Evolutionary conservation across 1,284 basidiomycete species (phyloP).

Genomic region (Entoloma clypeatum): DNA sequence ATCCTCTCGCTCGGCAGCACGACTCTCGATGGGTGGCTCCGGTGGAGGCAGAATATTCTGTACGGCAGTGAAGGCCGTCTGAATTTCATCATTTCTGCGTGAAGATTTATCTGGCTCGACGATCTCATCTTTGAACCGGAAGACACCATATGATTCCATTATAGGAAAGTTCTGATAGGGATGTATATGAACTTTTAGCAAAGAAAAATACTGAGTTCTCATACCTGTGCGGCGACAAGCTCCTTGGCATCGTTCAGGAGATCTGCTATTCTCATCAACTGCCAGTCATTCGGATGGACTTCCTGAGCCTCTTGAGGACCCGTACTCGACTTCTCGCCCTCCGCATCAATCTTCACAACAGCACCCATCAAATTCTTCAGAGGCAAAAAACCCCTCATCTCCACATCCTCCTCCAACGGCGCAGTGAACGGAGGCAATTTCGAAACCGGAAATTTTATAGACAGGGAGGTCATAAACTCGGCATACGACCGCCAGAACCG

Average conservation of each 20-base stretch:
- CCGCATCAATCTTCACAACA: conserved; percentile 18
- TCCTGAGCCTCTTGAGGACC: conserved; percentile 31
- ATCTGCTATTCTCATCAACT: conserved; percentile 90
- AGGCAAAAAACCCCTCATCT: conserved; percentile 87
- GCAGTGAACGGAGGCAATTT: conserved; percentile 60
- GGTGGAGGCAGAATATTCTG: conserved; percentile 24
- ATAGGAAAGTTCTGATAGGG: conserved; percentile 40
- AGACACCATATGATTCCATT: conserved; percentile 29
- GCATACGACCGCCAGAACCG: conserved; percentile 77
- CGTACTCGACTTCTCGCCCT: conserved; percentile 18
- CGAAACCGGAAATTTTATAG: conserved; percentile 66
- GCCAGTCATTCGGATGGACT: conserved; percentile 92
- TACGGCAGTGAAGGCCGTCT: conserved; percentile 16
- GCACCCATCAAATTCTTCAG: conserved; percentile 55
- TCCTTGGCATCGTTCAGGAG: conserved; percentile 72
- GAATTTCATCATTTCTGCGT: conserved; percentile 13
- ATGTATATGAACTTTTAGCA: not conserved
- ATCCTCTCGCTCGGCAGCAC: conserved; percentile 41
- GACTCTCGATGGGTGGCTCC: conserved; percentile 15
- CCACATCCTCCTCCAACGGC: conserved; percentile 88
- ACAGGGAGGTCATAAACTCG: conserved; percentile 63
- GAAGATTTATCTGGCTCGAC: conserved; percentile 27
- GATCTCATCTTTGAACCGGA: conserved; percentile 25
- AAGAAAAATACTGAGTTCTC: conserved; percentile 21
- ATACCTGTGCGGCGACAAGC: conserved; percentile 58